Evolutionary conservation across 73 alveolate genomes (phyloP).

Genomic region (Paramecium caudatum): DNA sequence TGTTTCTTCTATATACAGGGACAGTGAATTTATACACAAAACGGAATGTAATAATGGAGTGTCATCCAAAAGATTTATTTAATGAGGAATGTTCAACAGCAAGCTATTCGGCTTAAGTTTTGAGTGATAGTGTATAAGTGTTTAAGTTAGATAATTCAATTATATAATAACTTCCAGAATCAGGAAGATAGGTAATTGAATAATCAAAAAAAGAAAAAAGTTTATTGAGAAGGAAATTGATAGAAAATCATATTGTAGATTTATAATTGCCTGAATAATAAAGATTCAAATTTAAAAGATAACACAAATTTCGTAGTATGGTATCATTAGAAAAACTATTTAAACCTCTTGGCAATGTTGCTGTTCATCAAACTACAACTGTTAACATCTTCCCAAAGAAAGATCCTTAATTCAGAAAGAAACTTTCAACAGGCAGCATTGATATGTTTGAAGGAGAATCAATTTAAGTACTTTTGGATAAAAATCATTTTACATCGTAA

Average conservation of each 20-base stretch:
- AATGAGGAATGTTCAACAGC: constrained; percentile 41
- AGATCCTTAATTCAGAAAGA: not conserved
- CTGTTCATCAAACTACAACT: not conserved
- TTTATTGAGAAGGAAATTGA: not conserved
- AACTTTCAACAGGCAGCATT: constrained; percentile 19
- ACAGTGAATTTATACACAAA: constrained; percentile 10
- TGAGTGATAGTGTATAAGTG: not conserved
- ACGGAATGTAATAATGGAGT: constrained; percentile 28
- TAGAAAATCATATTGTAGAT: constrained; percentile 36
- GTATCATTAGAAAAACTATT: not conserved
- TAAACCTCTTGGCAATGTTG: not conserved
- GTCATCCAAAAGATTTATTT: constrained; percentile 13
- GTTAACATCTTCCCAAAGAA: not conserved
- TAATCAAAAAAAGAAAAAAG: not conserved
- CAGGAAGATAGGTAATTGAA: not conserved
- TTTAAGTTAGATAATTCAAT: constrained; percentile 13
- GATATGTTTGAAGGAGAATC: not conserved
- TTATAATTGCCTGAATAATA: not conserved
- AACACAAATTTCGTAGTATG: constrained; percentile 39
- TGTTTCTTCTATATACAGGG: not conserved
- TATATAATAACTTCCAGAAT: constrained; percentile 21
- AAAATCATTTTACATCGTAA: constrained; percentile 1
- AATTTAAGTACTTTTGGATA: not conserved
- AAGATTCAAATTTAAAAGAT: not conserved
- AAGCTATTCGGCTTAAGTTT: constrained; percentile 20